These are phyloP conservation scores for Artemisia argyi DNA, from an alignment of 129 eudicot genomes.

Conservation along the genomic window DNA sequence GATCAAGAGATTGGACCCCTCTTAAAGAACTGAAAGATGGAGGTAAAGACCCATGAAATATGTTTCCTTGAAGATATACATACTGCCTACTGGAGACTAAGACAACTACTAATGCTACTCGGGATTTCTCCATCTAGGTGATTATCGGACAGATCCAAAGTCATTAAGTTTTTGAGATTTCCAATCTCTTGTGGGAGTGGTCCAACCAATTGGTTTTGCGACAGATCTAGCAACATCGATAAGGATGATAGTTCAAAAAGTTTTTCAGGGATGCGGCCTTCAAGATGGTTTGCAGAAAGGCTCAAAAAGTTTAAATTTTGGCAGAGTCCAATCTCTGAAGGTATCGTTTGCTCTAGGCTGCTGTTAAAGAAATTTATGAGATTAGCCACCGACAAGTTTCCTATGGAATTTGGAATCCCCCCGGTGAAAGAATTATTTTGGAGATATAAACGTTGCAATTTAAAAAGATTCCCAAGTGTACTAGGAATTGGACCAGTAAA, in stretches of 20 bases:
- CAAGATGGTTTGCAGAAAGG: conserved; percentile 28
- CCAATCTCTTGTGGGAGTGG: conserved; percentile 34
- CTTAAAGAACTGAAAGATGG: conserved; percentile 6
- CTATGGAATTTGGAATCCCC: conserved; percentile 28
- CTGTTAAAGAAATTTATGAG: conserved; percentile 8
- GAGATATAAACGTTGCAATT: conserved; percentile 13
- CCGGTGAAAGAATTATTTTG: conserved; percentile 29
- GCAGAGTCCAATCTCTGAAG: conserved; percentile 32
- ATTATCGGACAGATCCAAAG: conserved; percentile 24
- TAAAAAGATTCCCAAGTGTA: conserved; percentile 33
- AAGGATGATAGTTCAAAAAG: conserved; percentile 26
- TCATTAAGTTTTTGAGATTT: conserved; percentile 25
- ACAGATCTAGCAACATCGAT: conserved; percentile 18
- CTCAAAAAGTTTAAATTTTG: conserved; percentile 7
- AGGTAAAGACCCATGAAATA: conserved; percentile 32
- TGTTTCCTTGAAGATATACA: conserved; percentile 15
- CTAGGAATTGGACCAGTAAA: conserved; percentile 41
- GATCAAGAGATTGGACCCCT: conserved; percentile 29
- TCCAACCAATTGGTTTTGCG: conserved; percentile 36
- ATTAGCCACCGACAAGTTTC: conserved; percentile 25
- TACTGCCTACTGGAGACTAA: conserved; percentile 26
- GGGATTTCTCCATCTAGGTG: conserved; percentile 30
- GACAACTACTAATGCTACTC: conserved; percentile 25
- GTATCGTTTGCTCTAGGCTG: conserved; percentile 25
- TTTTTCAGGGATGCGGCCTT: conserved; percentile 31